Conservation (phyloP, 805 yeast species). For the Lachancea nothofagi region DNA sequence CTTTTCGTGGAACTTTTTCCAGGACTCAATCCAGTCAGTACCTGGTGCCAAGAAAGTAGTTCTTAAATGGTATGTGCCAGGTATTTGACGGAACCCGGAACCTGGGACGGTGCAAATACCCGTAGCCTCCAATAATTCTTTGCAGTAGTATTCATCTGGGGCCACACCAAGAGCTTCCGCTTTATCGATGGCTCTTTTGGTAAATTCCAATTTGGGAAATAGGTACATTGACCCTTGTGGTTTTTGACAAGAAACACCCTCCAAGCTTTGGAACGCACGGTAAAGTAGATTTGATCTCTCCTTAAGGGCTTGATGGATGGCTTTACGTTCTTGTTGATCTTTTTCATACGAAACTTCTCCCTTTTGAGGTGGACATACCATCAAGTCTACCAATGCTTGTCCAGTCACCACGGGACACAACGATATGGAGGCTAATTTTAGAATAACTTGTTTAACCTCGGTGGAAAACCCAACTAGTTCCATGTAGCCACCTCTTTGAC, state of each 20-base stretch:
- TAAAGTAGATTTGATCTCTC: slow-evolving; percentile 60
- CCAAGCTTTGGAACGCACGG: slow-evolving; percentile 68
- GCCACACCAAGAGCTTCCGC: slow-evolving; percentile 53
- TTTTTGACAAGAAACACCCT: slow-evolving; percentile 76
- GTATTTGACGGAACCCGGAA: slow-evolving; percentile 90
- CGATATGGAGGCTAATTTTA: slow-evolving; percentile 85
- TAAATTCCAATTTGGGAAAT: slow-evolving; percentile 72
- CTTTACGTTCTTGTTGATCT: slow-evolving; percentile 56
- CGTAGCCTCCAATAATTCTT: slow-evolving; percentile 72
- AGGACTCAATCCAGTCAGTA: slow-evolving; percentile 72
- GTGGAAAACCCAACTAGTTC: slow-evolving; percentile 77
- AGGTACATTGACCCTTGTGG: slow-evolving; percentile 98
- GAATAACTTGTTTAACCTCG: slow-evolving; percentile 63
- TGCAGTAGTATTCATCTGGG: slow-evolving; percentile 87
- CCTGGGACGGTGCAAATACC: slow-evolving; percentile 99
- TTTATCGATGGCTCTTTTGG: slow-evolving; percentile 53
- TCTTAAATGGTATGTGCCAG: slow-evolving; percentile 86
- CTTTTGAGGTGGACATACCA: slow-evolving; percentile 82
- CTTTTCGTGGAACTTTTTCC: slow-evolving; percentile 72
- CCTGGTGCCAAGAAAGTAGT: slow-evolving; percentile 98
- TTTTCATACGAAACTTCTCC: slow-evolving; percentile 72
- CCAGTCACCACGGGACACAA: slow-evolving; percentile 94
- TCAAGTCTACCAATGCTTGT: slow-evolving; percentile 85
- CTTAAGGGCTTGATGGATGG: slow-evolving; percentile 57
- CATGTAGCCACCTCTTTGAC: slow-evolving; percentile 99